Base-by-base conservation (phyloP, 2,329 filamentous ascomycete species). In the Verruconis gallopava region DNA sequence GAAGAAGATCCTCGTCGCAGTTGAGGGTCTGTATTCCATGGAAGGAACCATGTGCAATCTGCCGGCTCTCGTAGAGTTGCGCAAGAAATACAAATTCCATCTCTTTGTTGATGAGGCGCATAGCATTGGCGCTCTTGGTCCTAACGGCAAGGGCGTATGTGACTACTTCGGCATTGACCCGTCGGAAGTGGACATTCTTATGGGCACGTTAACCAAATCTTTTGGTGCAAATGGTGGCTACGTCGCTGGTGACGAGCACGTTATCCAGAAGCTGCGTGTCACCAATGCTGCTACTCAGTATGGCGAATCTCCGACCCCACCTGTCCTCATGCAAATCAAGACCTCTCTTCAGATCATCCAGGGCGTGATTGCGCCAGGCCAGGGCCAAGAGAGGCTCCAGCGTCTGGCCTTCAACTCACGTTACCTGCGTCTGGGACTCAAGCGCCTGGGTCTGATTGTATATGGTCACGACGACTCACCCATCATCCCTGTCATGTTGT, bases 11-110 rank as follows among this genome's bases (percentile, higher is more conserved):
- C 63, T 98, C 40, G 84, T 98, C 35, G 88, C 89, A 28, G 85
- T 98, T 28, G 91, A 98, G 61, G 91, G 91, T 52, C 73, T 98
- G 15, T 98, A 98, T 71, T 96, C 89, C 1, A 98, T 98, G 91
- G 91, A 98, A 66, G 91, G 91, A 38, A 95, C 88, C 50, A 93
- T 98, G 84, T 91, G 85, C 63, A 91, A 98, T 59, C 74, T 98
- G n/a, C 91, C 91, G 1, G 85, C 85, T 47, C 69, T 98, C 39
- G 66, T 98, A 45, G 74, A 72, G 39, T 72, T 98, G 50, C 95
- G 94, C 75, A 80, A 80, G 59, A 86, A 84, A 63, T 98, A 98
- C 77, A 96, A 94, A 69, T 98, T 94, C 66, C 75, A 85, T 57
- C 75, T 98, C 2, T 98, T 93, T 56, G 73, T 98, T 46, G 91